Base-by-base conservation (phyloP, 176 grass and related monocot genomes). In the Areca catechu region DNA sequence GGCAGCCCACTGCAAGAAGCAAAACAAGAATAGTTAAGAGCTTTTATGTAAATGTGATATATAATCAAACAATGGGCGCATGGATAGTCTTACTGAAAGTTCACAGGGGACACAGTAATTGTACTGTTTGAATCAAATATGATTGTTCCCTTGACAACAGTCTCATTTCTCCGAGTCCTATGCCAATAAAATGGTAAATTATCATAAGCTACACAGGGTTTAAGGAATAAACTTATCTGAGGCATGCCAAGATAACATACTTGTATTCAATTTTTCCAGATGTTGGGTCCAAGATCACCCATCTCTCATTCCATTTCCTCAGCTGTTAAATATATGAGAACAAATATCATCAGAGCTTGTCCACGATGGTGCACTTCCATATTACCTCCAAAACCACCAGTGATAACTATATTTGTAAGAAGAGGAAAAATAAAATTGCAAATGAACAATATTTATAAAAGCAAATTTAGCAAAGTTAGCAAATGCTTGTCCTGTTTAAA, bases 181-280 rank as follows among this genome's bases (percentile, higher is more conserved):
- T 37, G 63, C 47, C 17, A 64, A 24, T 15, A 71, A 84, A 63
- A 14, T 55, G 50, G 83, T 20, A 22, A 62, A 25, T 12, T 14
- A 43, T 14, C 9, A 3, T 14, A 71, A 57, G 53, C 50, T 56
- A 6, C 20, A 48, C 59, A 16, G 4, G 6, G 14, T 48, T 18
- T 22, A 43, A 76, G 7, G 15, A 30, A 57, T 49, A 54, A 71
- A 34, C 57, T 60, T 60, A 2, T n/a, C 16, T 48, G 51, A 16
- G 53, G 56, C 51, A 4, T n/a, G 24, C 75, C 43, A 72, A 43
- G 49, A 50, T 21, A 63, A 19, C 56, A 20, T 92, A 98, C 94
- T 98, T 98, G 81, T 98, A 98, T 87, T 97, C 93, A 67, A 97
- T 97, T 57, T 91, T 97, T 60, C 87, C 80, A 65, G 80, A 85